Evolutionary conservation across 768 basidiomycete species (phyloP).

Genomic region (Pleurotus tuoliensis): DNA sequence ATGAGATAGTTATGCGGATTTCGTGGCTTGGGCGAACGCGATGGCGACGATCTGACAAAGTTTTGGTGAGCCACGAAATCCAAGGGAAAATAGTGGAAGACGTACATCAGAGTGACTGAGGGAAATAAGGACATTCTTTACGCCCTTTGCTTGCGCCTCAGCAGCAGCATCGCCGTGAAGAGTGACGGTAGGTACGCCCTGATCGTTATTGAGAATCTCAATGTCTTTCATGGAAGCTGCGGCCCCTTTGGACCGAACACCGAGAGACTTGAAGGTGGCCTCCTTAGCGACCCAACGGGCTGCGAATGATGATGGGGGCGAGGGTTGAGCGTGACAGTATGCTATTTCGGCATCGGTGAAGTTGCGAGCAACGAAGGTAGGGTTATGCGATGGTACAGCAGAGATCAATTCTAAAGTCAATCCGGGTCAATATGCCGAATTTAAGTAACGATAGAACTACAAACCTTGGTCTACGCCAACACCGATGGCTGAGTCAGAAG

Average conservation of each 20-base stretch:
- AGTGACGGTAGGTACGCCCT: slow-evolving; percentile 75
- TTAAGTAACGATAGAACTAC: slow-evolving; percentile 13
- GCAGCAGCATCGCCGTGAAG: slow-evolving; percentile 78
- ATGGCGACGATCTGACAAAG: slow-evolving; percentile 68
- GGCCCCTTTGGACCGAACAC: slow-evolving; percentile 86
- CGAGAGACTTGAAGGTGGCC: slow-evolving; percentile 94
- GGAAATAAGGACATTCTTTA: slow-evolving; percentile 75
- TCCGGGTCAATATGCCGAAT: slow-evolving; percentile 7
- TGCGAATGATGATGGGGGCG: slow-evolving; percentile 86
- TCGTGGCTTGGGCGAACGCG: slow-evolving; percentile 79
- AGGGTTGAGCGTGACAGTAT: slow-evolving; percentile 87
- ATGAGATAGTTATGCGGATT: slow-evolving; percentile 21
- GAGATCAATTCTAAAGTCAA: slow-evolving; percentile 74
- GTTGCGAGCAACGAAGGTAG: slow-evolving; percentile 85
- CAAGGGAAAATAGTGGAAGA: slow-evolving; percentile 14
- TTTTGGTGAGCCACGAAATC: not conserved
- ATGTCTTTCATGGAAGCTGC: slow-evolving; percentile 96
- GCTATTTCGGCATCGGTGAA: slow-evolving; percentile 86
- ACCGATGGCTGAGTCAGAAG: slow-evolving; percentile 48
- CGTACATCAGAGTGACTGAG: slow-evolving; percentile 90
- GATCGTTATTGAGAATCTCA: slow-evolving; percentile 79
- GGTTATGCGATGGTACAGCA: slow-evolving; percentile 84
- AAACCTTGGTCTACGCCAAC: slow-evolving; percentile 88
- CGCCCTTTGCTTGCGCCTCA: slow-evolving; percentile 68
- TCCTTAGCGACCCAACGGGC: slow-evolving; percentile 98